Evolutionary conservation across 371 early-diverging fungal genomes (phyloP).

Genomic region (Zopfochytrium polystomum): DNA sequence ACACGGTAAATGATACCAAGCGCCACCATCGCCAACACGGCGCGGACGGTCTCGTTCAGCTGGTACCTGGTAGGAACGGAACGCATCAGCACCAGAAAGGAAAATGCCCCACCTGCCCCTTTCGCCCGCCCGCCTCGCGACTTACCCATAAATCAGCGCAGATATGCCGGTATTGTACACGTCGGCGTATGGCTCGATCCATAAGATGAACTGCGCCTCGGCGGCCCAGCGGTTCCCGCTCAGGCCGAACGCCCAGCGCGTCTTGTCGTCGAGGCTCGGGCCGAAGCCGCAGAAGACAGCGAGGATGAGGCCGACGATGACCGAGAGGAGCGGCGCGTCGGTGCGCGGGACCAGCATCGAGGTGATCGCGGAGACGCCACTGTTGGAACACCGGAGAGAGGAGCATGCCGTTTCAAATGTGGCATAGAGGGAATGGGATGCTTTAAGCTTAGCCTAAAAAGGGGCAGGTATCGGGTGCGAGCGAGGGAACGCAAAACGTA

Average conservation of each 20-base stretch:
- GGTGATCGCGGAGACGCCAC: conserved; percentile 38
- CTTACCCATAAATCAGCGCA: conserved; percentile 13
- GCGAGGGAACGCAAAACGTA: too few relatives aligned
- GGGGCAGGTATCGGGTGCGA: not conserved
- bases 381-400: not conserved
- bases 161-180: conserved; percentile 30
- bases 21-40: conserved; percentile 3
- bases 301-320: conserved; percentile 37
- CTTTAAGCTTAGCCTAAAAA: not conserved
- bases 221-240: conserved; percentile 22
- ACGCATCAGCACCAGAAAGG: conserved; percentile 14
- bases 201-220: conserved; percentile 23
- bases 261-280: conserved; percentile 31
- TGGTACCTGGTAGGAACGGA: conserved; percentile 4
- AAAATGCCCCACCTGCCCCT: conserved; percentile 25
- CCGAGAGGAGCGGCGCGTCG: conserved; percentile 43
- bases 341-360: conserved; percentile 38
- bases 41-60: not conserved
- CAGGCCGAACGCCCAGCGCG: conserved; percentile 1
- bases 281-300: conserved; percentile 42
- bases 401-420: too few relatives aligned
- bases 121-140: too few relatives aligned
- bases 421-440: too few relatives aligned
- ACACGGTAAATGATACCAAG: conserved; percentile 12
- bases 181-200: not conserved